Base-by-base conservation (phyloP, 202 grass and related monocot species). In the Setaria viridis region DNA sequence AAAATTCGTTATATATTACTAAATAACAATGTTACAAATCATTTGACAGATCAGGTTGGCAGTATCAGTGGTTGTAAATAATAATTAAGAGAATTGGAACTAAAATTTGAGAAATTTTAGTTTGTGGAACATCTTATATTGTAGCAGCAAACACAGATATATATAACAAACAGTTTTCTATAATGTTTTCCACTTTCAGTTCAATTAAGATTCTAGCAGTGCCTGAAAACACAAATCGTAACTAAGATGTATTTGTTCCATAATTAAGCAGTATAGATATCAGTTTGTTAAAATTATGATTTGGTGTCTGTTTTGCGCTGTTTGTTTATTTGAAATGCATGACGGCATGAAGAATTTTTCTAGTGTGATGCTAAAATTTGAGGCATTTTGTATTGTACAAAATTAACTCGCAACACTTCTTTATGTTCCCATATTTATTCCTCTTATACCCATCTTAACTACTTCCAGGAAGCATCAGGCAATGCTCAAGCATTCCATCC, bases 401-500 rank as follows among this genome's bases (percentile, higher is more conserved):
- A 81, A 15, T 9, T 29, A 90, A 42, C 29, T 78, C 37, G 19
- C 19, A 59, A 43, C 80, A 82, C 58, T 3, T 72, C n/a, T 82
- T 85, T 69, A 50, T 30, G 17, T 42, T 48, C 48, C 43, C 19
- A 60, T 53, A 5, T 70, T 85, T 86, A 9, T 70, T 62, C 35
- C 62, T 87, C 76, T 72, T 56, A 85, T 45, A 67, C 76, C 21
- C 58, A 7, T 37, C 45, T 50, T 39, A 71, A 74, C 88, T 37
- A 43, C 80, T 81, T 84, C 62, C 93, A 99, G 96, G 96, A 95
- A 92, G 90, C 86, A 92, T 95, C 78, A 83, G 71, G 77, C 55
- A 89, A 78, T 90, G 69, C 66, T 72, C 89, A 90, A 92, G 67
- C 80, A 25, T 69, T 89, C 30, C 74, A 79, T 82, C 63, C 90